phyloP scores from a whole-genome alignment of 1,284 basidiomycete genomes.

The Takashimella tepidaria region DNA sequence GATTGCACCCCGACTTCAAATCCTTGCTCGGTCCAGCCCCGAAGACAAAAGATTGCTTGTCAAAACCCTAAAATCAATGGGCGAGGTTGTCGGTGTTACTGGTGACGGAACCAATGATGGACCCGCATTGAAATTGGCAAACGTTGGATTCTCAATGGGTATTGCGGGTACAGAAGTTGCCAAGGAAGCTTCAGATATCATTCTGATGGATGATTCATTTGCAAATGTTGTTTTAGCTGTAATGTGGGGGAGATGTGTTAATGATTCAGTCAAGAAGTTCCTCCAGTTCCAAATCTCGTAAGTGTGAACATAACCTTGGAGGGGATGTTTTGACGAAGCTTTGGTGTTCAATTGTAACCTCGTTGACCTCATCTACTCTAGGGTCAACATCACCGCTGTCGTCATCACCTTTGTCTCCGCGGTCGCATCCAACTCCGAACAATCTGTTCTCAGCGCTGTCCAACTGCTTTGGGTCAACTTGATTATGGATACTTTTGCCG shows the following conservation, averaged over 20 bases:
- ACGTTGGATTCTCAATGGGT: slow-evolving; percentile 97
- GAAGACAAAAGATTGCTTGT: slow-evolving; percentile 95
- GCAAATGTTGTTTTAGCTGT: slow-evolving; percentile 93
- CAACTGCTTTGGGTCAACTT: slow-evolving; percentile 73
- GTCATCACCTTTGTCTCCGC: slow-evolving; percentile 89
- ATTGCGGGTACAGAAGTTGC: slow-evolving; percentile 98
- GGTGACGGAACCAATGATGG: slow-evolving; percentile 99
- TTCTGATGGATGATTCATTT: slow-evolving; percentile 98
- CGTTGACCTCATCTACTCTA: background rate
- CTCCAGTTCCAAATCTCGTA: slow-evolving; percentile 91
- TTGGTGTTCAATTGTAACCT: too few relatives aligned
- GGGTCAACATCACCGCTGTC: slow-evolving; percentile 89
- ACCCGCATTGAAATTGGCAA: slow-evolving; percentile 88
- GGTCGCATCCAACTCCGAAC: slow-evolving; percentile 68
- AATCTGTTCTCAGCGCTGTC: slow-evolving; percentile 86
- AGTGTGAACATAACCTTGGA: too few relatives aligned
- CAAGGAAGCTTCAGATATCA: slow-evolving; percentile 98
- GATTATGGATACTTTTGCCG: slow-evolving; percentile 97
- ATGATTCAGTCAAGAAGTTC: slow-evolving; percentile 96
- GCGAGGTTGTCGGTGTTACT: slow-evolving; percentile 93
- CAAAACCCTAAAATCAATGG: slow-evolving; percentile 76
- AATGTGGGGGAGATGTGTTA: slow-evolving; percentile 98
- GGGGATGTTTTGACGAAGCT: too few relatives aligned
- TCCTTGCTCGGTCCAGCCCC: slow-evolving; percentile 87
- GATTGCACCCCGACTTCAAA: slow-evolving; percentile 55